Evolutionary conservation across 495 filamentous ascomycete species (phyloP).

Genomic region (Glonium stellatum): DNA sequence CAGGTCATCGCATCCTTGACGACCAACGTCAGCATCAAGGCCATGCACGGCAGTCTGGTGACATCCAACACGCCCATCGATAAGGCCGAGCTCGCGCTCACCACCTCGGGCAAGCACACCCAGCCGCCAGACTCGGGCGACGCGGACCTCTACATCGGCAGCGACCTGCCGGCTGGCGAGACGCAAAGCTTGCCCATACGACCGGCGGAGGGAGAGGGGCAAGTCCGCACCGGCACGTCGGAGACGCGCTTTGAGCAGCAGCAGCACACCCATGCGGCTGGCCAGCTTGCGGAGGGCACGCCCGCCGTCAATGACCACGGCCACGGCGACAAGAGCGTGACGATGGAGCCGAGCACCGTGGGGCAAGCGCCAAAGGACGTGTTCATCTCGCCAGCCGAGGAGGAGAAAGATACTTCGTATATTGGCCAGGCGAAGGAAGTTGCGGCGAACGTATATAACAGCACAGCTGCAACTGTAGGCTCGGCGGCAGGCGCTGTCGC

Average conservation of each 20-base stretch:
- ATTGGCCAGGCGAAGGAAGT: constrained; percentile 32
- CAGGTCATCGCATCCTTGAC: constrained; percentile 26
- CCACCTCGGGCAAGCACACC: constrained; percentile 21
- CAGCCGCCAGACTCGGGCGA: constrained; percentile 25
- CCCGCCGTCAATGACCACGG: constrained; percentile 31
- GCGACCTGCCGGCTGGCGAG: neutral
- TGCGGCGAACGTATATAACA: constrained; percentile 10
- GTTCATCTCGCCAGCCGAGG: constrained; percentile 17
- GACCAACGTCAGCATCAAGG: constrained; percentile 17
- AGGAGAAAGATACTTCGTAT: constrained; percentile 15
- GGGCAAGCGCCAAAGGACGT: constrained; percentile 39
- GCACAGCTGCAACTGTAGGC: constrained; percentile 12
- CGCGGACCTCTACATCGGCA: constrained; percentile 8
- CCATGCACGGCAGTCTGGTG: constrained; percentile 10
- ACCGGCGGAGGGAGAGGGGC: neutral
- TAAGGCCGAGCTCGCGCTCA: constrained; percentile 18
- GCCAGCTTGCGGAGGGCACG: constrained; percentile 33
- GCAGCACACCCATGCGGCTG: constrained; percentile 34
- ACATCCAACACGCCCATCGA: constrained; percentile 21
- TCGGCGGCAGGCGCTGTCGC: constrained; percentile 21
- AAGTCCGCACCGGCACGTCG: constrained; percentile 30
- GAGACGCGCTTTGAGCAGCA: constrained; percentile 31
- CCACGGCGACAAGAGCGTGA: constrained; percentile 32
- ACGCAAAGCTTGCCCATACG: neutral
- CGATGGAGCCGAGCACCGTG: constrained; percentile 38